Percentiles rank a stretch among this genome's conserved stretches.
phyloP scores from a whole-genome alignment of 2,329 filamentous ascomycete genomes.

The Coniella lustricola region DNA sequence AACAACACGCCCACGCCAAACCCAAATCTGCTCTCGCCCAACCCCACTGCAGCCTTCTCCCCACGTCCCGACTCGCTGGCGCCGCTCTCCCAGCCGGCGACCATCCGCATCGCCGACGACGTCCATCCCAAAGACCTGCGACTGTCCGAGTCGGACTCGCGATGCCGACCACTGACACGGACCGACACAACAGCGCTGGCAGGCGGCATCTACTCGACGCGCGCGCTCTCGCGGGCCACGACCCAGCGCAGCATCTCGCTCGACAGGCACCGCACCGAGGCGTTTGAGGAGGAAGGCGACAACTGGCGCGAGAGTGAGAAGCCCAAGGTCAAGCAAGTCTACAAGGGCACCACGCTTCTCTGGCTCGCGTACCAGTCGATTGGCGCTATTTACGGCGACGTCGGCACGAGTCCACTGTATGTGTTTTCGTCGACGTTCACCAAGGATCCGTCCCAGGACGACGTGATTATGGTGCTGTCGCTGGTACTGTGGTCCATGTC shows the following conservation, averaged over 20 bases:
- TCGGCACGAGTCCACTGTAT: conserved; percentile 51
- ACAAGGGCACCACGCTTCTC: conserved; percentile 16
- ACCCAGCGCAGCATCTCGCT: conserved; percentile 12
- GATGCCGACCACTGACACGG: conserved; percentile 6
- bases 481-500: conserved; percentile 61
- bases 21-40: background rate
- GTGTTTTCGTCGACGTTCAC: conserved; percentile 62
- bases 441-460: conserved; percentile 41
- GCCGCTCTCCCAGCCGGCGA: background rate
- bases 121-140: conserved; percentile 8
- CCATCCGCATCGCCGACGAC: conserved; percentile 16
- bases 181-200: conserved; percentile 15
- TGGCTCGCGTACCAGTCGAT: conserved; percentile 55
- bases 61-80: background rate
- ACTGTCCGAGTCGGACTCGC: conserved; percentile 13
- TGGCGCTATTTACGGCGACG: conserved; percentile 57
- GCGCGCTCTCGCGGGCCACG: conserved; percentile 12
- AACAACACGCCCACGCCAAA: conserved; percentile 1
- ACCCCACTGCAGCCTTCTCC: background rate
- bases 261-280: conserved; percentile 3
- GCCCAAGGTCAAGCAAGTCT: conserved; percentile 18
- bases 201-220: conserved; percentile 17
- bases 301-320: conserved; percentile 16
- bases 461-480: conserved; percentile 56
- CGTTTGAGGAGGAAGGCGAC: conserved; percentile 18